These are phyloP conservation scores for Cladophialophora exuberans DNA, from an alignment of 2,329 filamentous ascomycete species.

Conservation along the genomic window DNA sequence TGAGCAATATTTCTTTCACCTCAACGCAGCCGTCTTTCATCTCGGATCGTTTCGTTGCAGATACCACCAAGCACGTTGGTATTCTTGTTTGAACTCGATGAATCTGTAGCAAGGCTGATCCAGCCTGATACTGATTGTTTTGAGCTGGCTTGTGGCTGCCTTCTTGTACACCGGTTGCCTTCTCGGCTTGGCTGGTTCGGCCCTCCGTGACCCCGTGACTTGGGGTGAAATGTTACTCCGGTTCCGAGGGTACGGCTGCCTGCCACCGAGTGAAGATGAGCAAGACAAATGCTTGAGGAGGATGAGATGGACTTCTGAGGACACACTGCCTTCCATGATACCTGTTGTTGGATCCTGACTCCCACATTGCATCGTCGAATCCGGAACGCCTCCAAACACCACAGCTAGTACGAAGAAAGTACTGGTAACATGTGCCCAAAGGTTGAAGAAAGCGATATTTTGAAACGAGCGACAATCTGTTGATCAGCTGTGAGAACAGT, in stretches of 20 bases:
- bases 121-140: not conserved
- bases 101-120: not conserved
- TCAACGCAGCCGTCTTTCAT: too few relatives aligned
- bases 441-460: too few relatives aligned
- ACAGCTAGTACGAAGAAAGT: not conserved
- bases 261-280: too few relatives aligned
- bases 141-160: not conserved
- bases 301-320: too few relatives aligned
- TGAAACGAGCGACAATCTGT: not conserved
- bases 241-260: too few relatives aligned
- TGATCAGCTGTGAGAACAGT: not conserved
- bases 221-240: too few relatives aligned
- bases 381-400: not conserved
- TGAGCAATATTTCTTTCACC: not conserved
- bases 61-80: not conserved
- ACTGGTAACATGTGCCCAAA: not conserved
- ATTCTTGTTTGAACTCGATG: too few relatives aligned
- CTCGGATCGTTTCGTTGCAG: too few relatives aligned
- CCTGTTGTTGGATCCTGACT: not conserved
- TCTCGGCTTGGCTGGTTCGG: not conserved
- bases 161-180: not conserved
- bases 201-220: too few relatives aligned
- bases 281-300: too few relatives aligned
- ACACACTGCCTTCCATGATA: too few relatives aligned
- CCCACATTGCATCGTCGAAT: too few relatives aligned